Conservation (phyloP, 1,284 basidiomycete genomes). For the Sanghuangporus weigelae region DNA sequence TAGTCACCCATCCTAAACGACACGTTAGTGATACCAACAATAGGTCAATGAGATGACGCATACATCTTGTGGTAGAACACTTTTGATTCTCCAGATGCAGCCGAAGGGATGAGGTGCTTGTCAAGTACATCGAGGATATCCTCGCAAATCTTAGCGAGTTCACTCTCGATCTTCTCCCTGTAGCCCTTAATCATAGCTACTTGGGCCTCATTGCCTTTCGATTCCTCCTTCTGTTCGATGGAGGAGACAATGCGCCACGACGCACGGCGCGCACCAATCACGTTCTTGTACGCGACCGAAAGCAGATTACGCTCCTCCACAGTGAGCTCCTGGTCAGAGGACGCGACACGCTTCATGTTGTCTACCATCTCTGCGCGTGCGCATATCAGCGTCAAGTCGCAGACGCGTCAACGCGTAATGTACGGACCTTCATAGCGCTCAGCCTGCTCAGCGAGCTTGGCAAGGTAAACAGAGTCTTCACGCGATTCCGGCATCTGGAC, state of each 20-base stretch:
- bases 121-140: conserved; percentile 98
- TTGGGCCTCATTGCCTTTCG: conserved; percentile 97
- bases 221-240: conserved; percentile 99
- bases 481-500: conserved; percentile 78
- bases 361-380: conserved; percentile 87
- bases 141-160: conserved; percentile 99
- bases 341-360: conserved; percentile 98
- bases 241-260: conserved; percentile 99
- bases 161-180: conserved; percentile 97
- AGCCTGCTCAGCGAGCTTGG: conserved; percentile 98
- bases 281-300: conserved; percentile 99
- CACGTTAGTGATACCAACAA: conserved; percentile 3
- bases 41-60: neutral
- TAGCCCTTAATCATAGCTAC: conserved; percentile 99
- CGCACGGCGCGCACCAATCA: conserved; percentile 97
- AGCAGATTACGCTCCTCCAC: conserved; percentile 99
- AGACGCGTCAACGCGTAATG: conserved; percentile 16
- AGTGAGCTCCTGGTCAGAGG: conserved; percentile 95
- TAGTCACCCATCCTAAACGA: conserved; percentile 98
- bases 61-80: conserved; percentile 99
- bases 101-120: conserved; percentile 98
- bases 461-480: conserved; percentile 98
- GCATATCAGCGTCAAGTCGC: conserved; percentile 19
- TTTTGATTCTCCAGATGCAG: conserved; percentile 97
- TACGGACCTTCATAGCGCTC: conserved; percentile 95